Percentiles rank a stretch among this genome's conserved stretches.
Evolutionary conservation across 225 moss, liverwort and hornwort species (phyloP).

Genomic region (Pseudoscleropodium purum): DNA sequence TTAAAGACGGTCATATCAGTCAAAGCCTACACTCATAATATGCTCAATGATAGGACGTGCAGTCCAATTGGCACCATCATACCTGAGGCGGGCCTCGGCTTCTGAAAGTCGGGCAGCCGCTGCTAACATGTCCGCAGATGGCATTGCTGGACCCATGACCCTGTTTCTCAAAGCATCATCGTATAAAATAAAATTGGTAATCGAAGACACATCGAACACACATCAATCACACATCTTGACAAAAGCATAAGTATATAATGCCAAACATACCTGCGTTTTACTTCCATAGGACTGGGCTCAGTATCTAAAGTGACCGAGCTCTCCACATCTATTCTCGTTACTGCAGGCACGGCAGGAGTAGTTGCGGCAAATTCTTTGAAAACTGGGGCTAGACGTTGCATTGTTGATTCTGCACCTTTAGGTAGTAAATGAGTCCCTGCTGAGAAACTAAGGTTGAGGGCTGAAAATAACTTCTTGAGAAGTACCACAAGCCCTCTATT

Average conservation of each 20-base stretch:
- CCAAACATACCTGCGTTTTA: constrained; percentile 33
- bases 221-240: background rate
- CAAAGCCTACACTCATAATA: background rate
- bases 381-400: constrained; percentile 36
- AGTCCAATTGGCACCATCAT: background rate
- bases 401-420: constrained; percentile 38
- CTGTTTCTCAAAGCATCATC: constrained; percentile 18
- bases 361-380: background rate
- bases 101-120: constrained; percentile 85
- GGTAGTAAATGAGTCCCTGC: constrained; percentile 52
- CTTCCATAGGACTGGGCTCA: constrained; percentile 16
- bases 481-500: constrained; percentile 46
- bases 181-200: background rate
- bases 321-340: constrained; percentile 4
- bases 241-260: background rate
- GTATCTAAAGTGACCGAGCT: constrained; percentile 1
- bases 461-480: constrained; percentile 55
- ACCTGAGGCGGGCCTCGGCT: constrained; percentile 80
- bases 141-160: constrained; percentile 91
- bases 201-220: background rate
- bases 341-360: background rate
- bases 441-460: constrained; percentile 36
- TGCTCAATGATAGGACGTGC: background rate
- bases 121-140: constrained; percentile 78
- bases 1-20: background rate